These are phyloP conservation scores for Annona cherimola DNA, from an alignment of 164 flowering plant genomes.

Conservation along the genomic window DNA sequence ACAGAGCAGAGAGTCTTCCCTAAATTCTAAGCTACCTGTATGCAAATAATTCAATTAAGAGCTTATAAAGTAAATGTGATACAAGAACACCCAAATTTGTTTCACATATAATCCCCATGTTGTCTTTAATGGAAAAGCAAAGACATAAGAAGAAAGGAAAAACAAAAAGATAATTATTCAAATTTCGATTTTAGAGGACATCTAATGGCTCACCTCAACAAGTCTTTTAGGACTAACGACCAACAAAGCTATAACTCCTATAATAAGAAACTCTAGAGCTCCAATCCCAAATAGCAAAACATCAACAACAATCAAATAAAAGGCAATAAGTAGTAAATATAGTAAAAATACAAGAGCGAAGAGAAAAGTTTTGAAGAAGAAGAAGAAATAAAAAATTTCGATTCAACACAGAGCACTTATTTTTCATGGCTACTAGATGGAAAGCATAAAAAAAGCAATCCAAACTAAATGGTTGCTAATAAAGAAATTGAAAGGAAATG, in stretches of 20 bases:
- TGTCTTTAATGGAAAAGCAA: background rate
- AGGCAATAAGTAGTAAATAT: no score
- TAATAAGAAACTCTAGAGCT: slow-evolving; percentile 96
- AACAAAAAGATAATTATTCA: background rate
- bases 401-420: background rate
- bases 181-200: background rate
- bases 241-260: slow-evolving; percentile 96
- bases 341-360: background rate
- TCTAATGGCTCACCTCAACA: slow-evolving; percentile 68
- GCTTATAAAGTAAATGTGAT: background rate
- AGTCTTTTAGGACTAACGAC: slow-evolving; percentile 99
- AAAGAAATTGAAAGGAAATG: no score
- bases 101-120: background rate
- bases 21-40: slow-evolving; percentile 84
- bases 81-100: background rate
- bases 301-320: slow-evolving; percentile 23
- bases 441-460: no score
- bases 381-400: background rate
- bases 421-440: background rate
- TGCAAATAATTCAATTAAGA: background rate
- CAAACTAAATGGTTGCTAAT: no score
- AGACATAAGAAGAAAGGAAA: background rate
- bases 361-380: no score
- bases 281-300: slow-evolving; percentile 98
- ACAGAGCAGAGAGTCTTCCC: slow-evolving; percentile 90